Base-by-base conservation (phyloP, 2,329 filamentous ascomycete species). In the Keithomyces neogunnii region DNA sequence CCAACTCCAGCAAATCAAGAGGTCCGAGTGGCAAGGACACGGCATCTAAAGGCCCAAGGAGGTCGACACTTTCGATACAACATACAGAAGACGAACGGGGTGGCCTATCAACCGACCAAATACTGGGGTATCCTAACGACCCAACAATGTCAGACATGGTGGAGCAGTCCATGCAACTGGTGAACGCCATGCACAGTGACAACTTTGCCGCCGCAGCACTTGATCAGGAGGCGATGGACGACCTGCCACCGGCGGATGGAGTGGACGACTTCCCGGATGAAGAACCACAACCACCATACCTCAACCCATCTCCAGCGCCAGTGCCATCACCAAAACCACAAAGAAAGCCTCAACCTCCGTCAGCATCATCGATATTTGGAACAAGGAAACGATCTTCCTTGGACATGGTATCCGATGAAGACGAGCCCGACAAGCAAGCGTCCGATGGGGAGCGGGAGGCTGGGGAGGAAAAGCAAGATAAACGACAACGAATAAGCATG, bases 101-200 rank as follows among this genome's bases (percentile, higher is more conserved):
- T n/a, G 54, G 40, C 35, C 11, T 30, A 30, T 45, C 51, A 1
- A 13, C 38, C 6, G 39, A 58, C 38, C 53, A 58, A n/a, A 35
- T 50, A 13, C 31, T 48, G 8, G 53, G 60, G 1, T 60, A 68
- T 5, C 61, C 65, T 1, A 59, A 63, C 3, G 61, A 62, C n/a
- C 56, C 60, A n/a, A 57, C 58, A 19, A 60, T 56, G 29, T 59
- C 61, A 40, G 60, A 63, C 30, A 57, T 66, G 26, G 61, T 69
- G 13, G 71, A 77, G 10, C 67, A 73, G 38, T 74, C 73, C 3
- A 63, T 75, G 59, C 62, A 67, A 42, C 69, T 76, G 66, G 60
- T 74, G 8, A 61, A 67, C 47, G 65, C 61, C 1, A 58, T 67
- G 51, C 60, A 40, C 47, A 55, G 55, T 46, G 57, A 57, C n/a